These are phyloP conservation scores for Juglanconis oblonga DNA, from an alignment of 2,329 filamentous ascomycete genomes.

Conservation along the genomic window DNA sequence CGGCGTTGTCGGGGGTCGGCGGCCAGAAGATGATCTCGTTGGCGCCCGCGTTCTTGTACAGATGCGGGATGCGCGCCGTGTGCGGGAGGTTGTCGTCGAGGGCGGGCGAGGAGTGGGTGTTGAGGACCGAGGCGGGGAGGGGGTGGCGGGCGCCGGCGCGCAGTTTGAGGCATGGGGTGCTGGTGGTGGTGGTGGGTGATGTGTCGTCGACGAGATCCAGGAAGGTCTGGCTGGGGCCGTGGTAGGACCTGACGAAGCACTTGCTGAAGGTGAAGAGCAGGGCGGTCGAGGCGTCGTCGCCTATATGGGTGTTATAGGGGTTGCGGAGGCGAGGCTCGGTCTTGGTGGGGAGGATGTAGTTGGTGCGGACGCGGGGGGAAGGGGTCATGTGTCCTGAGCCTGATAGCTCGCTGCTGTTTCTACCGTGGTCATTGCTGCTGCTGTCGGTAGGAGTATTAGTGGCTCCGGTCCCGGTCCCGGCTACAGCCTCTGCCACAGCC, in stretches of 20 bases:
- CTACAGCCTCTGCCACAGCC: neutral
- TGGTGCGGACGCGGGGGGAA: conserved; percentile 15
- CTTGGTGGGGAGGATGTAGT: conserved; percentile 30
- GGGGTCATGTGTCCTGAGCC: neutral
- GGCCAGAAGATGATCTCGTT: conserved; percentile 33
- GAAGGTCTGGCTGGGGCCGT: conserved; percentile 49
- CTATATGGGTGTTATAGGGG: conserved; percentile 46
- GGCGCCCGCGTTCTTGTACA: conserved; percentile 22
- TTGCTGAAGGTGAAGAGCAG: conserved; percentile 49
- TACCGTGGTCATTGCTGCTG: neutral
- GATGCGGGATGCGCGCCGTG: conserved; percentile 20
- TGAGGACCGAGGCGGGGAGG: conserved; percentile 26
- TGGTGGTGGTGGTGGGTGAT: conserved; percentile 26
- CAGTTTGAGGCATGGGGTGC: conserved; percentile 46
- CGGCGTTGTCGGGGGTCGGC: conserved; percentile 24
- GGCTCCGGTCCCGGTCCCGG: neutral
- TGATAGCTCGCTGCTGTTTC: neutral
- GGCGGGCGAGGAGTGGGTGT: neutral
- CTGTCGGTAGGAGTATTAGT: neutral
- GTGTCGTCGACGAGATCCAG: conserved; percentile 58
- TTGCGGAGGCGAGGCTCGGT: conserved; percentile 26
- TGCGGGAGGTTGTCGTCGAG: conserved; percentile 7
- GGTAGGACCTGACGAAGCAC: conserved; percentile 55
- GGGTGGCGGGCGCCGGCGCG: conserved; percentile 39
- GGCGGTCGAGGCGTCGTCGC: conserved; percentile 39